A percentile compares a stretch with the other conserved stretches of the same genome.
Evolutionary conservation across 805 yeast genomes (phyloP).

Genomic region (Pichia occidentalis): DNA sequence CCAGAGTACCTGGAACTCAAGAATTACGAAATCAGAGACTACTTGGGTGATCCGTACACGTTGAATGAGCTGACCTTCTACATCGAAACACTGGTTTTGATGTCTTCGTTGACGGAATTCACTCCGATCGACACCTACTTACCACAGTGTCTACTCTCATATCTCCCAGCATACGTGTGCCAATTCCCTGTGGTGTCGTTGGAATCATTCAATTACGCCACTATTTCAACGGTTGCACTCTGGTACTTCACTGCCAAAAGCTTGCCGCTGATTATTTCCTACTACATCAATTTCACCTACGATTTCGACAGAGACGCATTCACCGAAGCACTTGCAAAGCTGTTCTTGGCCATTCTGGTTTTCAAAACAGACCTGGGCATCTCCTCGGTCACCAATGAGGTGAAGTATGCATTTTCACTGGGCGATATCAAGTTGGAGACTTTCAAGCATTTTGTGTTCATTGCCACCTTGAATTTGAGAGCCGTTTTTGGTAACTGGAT

Average conservation of each 20-base stretch:
- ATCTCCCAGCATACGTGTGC: constrained; percentile 21
- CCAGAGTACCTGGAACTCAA: constrained; percentile 21
- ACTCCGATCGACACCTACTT: constrained; percentile 20
- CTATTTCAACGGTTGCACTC: constrained; percentile 29
- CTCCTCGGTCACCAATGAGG: constrained; percentile 24
- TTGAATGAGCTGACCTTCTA: constrained; percentile 23
- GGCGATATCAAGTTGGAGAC: constrained; percentile 23
- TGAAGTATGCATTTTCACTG: constrained; percentile 26
- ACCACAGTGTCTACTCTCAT: constrained; percentile 21
- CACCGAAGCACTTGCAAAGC: constrained; percentile 39
- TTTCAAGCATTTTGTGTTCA: constrained; percentile 20
- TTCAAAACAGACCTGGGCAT: constrained; percentile 25
- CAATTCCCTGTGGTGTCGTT: constrained; percentile 32
- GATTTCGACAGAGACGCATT: constrained; percentile 51
- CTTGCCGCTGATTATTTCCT: constrained; percentile 39
- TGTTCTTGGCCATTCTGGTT: constrained; percentile 34
- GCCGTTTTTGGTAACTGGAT: constrained; percentile 43
- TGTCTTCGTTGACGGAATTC: constrained; percentile 14
- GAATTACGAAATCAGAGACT: constrained; percentile 27
- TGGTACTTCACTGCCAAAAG: constrained; percentile 39
- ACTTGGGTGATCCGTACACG: constrained; percentile 29
- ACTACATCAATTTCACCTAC: constrained; percentile 48
- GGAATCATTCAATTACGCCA: constrained; percentile 28
- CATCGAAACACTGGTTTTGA: constrained; percentile 21
- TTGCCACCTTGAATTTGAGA: constrained; percentile 35